These are phyloP conservation scores for Coemansia sp. DNA, from an alignment of 192 early-diverging fungal genomes.

Conservation along the genomic window DNA sequence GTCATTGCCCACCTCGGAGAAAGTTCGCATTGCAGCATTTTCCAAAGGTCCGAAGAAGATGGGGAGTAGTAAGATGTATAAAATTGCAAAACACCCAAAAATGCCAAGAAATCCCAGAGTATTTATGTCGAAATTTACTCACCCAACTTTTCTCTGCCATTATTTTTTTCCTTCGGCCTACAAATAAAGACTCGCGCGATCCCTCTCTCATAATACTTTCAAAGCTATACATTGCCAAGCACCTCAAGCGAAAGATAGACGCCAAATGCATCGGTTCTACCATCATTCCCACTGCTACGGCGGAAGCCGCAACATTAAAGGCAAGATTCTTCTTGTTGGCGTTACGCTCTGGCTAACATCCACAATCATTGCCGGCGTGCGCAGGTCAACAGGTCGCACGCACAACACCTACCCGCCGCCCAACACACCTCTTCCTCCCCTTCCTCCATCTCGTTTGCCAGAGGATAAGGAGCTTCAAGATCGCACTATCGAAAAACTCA, in stretches of 20 bases:
- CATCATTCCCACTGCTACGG: slow-evolving; percentile 6
- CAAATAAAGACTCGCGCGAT: too few species aligned
- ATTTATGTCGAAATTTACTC: background rate
- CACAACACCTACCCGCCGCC: slow-evolving; percentile 16
- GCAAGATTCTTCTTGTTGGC: slow-evolving; percentile 34
- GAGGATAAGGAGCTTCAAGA: slow-evolving; percentile 3
- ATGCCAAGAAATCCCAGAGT: slow-evolving; percentile 18
- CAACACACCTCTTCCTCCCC: too few species aligned
- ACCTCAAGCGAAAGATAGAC: background rate
- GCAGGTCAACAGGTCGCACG: slow-evolving; percentile 30
- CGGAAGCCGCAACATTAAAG: slow-evolving; percentile 2
- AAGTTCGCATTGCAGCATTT: too few species aligned
- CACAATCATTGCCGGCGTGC: slow-evolving; percentile 36
- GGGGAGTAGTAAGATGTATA: too few species aligned
- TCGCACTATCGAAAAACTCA: background rate
- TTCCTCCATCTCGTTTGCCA: background rate
- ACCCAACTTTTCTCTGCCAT: too few species aligned
- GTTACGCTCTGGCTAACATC: slow-evolving; percentile 43
- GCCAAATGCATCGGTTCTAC: slow-evolving; percentile 1
- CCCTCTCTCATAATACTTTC: background rate
- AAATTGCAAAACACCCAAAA: slow-evolving; percentile 7
- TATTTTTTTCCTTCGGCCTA: too few species aligned
- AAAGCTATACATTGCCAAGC: background rate
- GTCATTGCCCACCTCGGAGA: too few species aligned
- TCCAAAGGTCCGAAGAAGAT: too few species aligned